Base-by-base conservation (phyloP, 768 basidiomycete genomes). In the Holtermanniella nyarrowii region DNA sequence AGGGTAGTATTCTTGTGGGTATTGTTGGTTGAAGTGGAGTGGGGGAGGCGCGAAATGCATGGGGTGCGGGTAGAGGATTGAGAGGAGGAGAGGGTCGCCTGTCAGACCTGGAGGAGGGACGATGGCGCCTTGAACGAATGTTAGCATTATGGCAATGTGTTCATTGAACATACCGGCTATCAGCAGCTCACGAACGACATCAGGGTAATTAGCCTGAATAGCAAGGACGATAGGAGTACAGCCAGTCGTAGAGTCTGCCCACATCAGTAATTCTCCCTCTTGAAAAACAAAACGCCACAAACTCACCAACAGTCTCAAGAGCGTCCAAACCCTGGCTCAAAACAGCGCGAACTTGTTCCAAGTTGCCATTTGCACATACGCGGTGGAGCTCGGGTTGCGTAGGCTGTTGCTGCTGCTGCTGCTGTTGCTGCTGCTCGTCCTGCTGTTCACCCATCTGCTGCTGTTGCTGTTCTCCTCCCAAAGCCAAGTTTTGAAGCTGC, bases 171-270 rank as follows among this genome's bases (percentile, higher is more conserved):
- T 37, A 37, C 31, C 69, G 4, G 67, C 69, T 13, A 57, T 48
- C 18, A 69, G 44, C 10, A 71, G 58, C 48, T 69, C 67, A 20
- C 62, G 56, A 12, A 69, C 67, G n/a, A 69, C 58, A 11, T 68
- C 67, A 48, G 55, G 53, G 46, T 71, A 64, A 46, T 61, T 61
- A 49, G 52, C 54, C 44, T 68, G 62, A 43, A 71, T 68, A 26
- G 67, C 69, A 26, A 66, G 61, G 26, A 71, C 60, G 51, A 71
- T 69, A 14, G 69, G 69, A 10, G 67, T 71, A 42, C 64, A 65
- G 3, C 69, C 69, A 12, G 69, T 66, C 18, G 53, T 50, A 13
- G 56, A 46, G 50, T 71, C 66, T 68, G 42, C 21, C 13, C 40
- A 18, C n/a, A n/a, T n/a, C 27, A 27, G 37, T 37, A n/a, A 47